Evolutionary conservation across 805 yeast genomes (phyloP).

Genomic region (Wickerhamomyces subpelliculosus): DNA sequence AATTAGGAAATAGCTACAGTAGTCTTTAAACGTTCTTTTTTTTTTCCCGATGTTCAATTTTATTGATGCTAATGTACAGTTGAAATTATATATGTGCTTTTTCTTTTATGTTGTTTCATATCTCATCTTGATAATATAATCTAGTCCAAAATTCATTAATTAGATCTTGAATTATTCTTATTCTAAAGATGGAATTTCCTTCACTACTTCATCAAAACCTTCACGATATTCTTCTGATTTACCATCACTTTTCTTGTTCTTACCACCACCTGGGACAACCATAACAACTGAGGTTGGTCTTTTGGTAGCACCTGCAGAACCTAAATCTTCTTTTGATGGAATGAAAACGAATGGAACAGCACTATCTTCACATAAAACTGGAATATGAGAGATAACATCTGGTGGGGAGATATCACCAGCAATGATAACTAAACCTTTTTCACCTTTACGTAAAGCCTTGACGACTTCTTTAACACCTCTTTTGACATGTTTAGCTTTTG

Average conservation of each 20-base stretch:
- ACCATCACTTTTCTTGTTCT: slow-evolving; percentile 62
- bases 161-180: neutral
- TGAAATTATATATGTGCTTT: neutral
- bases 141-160: neutral
- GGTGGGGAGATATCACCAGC: slow-evolving; percentile 98
- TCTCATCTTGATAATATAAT: too few relatives aligned
- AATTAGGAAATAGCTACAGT: too few relatives aligned
- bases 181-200: slow-evolving; percentile 55
- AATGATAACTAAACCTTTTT: slow-evolving; percentile 90
- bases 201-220: slow-evolving; percentile 85
- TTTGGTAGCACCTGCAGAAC: slow-evolving; percentile 98
- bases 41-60: too few relatives aligned
- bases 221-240: slow-evolving; percentile 88
- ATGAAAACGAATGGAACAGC: slow-evolving; percentile 88
- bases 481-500: slow-evolving; percentile 96
- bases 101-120: neutral
- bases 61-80: slow-evolving; percentile 1
- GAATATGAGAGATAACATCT: slow-evolving; percentile 95
- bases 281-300: slow-evolving; percentile 98
- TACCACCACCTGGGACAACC: slow-evolving; percentile 93
- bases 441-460: slow-evolving; percentile 95
- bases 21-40: too few relatives aligned
- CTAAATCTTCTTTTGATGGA: slow-evolving; percentile 97
- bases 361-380: slow-evolving; percentile 93
- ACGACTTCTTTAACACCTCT: slow-evolving; percentile 99